phyloP scores from a whole-genome alignment of 176 grass and related monocot genomes.

The Lolium multiflorum region DNA sequence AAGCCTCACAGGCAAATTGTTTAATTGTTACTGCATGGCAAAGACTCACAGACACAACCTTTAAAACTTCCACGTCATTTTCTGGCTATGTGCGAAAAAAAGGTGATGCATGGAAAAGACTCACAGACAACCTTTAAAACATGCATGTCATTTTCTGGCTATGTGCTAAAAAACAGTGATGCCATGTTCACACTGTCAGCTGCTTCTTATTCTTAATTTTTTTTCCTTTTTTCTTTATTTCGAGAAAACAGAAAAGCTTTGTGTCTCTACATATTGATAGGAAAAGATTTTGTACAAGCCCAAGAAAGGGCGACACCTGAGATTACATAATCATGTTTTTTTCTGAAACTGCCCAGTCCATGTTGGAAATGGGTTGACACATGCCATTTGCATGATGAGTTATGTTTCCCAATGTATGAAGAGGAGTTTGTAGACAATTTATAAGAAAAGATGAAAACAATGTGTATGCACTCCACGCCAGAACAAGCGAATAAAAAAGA shows the following conservation, averaged over 20 bases:
- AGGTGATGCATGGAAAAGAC: too few species aligned
- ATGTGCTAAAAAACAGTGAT: neutral
- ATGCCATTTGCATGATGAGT: neutral
- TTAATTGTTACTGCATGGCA: neutral
- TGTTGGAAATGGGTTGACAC: constrained; percentile 12
- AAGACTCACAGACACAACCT: neutral
- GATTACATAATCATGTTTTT: neutral
- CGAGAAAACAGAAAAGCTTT: too few species aligned
- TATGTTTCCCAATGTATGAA: constrained; percentile 19
- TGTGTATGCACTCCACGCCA: neutral
- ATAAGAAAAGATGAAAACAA: constrained; percentile 15
- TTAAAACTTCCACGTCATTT: too few species aligned
- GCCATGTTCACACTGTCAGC: neutral
- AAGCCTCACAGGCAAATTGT: neutral
- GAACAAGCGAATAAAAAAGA: constrained; percentile 44
- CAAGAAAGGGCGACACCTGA: too few species aligned
- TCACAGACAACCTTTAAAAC: neutral
- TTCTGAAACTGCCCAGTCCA: constrained; percentile 24
- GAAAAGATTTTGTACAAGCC: too few species aligned
- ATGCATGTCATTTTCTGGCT: constrained; percentile 14
- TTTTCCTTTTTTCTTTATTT: too few species aligned
- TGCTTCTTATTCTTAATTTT: constrained; percentile 9
- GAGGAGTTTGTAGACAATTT: neutral
- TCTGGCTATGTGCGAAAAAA: too few species aligned
- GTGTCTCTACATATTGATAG: too few species aligned